Evolutionary conservation across 2,329 filamentous ascomycete species (phyloP).

Genomic region (Graphium sp.): DNA sequence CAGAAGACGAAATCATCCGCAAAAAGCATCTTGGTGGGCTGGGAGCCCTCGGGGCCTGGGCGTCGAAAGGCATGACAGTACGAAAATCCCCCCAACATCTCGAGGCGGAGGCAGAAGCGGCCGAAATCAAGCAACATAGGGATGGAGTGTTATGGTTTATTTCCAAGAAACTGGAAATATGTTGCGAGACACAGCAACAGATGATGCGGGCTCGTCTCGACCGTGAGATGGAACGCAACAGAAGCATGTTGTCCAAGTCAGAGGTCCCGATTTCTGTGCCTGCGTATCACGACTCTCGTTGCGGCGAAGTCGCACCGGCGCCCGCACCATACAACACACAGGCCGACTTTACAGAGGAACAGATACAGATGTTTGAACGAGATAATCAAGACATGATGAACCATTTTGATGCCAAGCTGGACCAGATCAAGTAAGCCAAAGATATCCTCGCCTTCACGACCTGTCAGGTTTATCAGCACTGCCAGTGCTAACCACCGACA

Average conservation of each 20-base stretch:
- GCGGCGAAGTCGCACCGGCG: too few species aligned
- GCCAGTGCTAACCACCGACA: constrained; percentile 2
- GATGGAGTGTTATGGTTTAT: constrained; percentile 77
- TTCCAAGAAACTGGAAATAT: constrained; percentile 57
- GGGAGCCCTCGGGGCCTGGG: constrained; percentile 48
- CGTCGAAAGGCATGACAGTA: constrained; percentile 32
- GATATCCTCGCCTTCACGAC: neutral
- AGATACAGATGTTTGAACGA: constrained; percentile 82
- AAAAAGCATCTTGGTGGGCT: constrained; percentile 52
- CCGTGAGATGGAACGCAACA: constrained; percentile 76
- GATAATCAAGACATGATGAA: constrained; percentile 87
- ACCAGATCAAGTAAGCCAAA: constrained; percentile 69
- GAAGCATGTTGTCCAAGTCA: constrained; percentile 65
- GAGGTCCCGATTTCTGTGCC: constrained; percentile 10
- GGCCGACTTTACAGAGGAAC: constrained; percentile 58
- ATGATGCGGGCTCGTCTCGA: constrained; percentile 89
- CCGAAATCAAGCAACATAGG: constrained; percentile 51
- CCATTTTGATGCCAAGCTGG: constrained; percentile 84
- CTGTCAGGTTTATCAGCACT: neutral
- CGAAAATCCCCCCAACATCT: constrained; percentile 47
- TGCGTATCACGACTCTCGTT: neutral
- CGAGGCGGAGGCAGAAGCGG: constrained; percentile 52
- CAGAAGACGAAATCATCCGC: constrained; percentile 50
- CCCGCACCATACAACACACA: constrained; percentile 8
- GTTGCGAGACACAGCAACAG: constrained; percentile 59